Evolutionary conservation across 768 basidiomycete species (phyloP).

Genomic region (Mycena galopus): DNA sequence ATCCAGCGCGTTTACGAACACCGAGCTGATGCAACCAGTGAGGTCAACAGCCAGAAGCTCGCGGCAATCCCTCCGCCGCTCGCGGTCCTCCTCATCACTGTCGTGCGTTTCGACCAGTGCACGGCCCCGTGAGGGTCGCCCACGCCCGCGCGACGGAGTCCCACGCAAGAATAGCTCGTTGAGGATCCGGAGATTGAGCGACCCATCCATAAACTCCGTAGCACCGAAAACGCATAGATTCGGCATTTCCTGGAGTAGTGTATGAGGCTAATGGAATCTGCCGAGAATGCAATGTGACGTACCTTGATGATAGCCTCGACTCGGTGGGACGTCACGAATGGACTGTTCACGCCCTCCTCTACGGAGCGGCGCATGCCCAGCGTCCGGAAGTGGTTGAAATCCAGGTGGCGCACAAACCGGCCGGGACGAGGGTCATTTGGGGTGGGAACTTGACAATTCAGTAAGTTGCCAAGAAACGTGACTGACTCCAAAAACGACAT

Average conservation of each 20-base stretch:
- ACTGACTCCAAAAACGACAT: slow-evolving; percentile 38
- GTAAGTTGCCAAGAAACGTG: slow-evolving; percentile 12
- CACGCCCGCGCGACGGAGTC: slow-evolving; percentile 73
- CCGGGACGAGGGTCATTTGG: slow-evolving; percentile 81
- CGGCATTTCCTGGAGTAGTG: slow-evolving; percentile 79
- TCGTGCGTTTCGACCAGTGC: slow-evolving; percentile 66
- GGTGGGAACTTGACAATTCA: slow-evolving; percentile 68
- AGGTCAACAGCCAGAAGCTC: slow-evolving; percentile 92
- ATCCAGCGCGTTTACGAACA: slow-evolving; percentile 88
- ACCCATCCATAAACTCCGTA: slow-evolving; percentile 98
- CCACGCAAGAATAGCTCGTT: slow-evolving; percentile 94
- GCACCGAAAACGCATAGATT: slow-evolving; percentile 92
- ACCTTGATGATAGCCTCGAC: slow-evolving; percentile 86
- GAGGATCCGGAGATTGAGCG: slow-evolving; percentile 86
- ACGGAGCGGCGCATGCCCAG: slow-evolving; percentile 95
- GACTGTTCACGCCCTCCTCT: slow-evolving; percentile 88
- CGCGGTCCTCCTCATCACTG: slow-evolving; percentile 81
- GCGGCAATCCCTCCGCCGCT: slow-evolving; percentile 78
- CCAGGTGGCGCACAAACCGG: slow-evolving; percentile 86
- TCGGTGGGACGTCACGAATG: slow-evolving; percentile 93
- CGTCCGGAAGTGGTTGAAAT: slow-evolving; percentile 97
- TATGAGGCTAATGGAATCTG: slow-evolving; percentile 29
- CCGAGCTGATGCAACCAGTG: slow-evolving; percentile 93
- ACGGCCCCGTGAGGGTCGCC: slow-evolving; percentile 77
- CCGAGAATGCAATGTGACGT: slow-evolving; percentile 35